Evolutionary conservation across 78 protist genomes (phyloP).

Genomic region (Creolimax fragrantissima): DNA sequence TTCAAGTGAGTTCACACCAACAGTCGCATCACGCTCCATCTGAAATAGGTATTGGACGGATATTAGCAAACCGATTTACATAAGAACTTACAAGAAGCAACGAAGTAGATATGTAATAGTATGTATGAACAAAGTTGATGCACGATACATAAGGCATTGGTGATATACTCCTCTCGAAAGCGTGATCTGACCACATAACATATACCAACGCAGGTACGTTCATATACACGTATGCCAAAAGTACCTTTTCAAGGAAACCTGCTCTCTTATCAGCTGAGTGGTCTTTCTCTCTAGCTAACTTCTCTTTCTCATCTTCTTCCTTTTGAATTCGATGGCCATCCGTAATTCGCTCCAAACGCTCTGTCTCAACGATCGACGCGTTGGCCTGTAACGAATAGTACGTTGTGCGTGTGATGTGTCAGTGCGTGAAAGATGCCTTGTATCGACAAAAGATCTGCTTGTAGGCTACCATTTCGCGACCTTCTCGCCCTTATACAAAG

Average conservation of each 20-base stretch:
- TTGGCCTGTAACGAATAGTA: too few species aligned
- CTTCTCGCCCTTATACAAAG: too few species aligned
- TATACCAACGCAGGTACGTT: background rate
- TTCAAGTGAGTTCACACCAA: background rate
- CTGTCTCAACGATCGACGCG: background rate
- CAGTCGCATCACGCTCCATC: background rate
- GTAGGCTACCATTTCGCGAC: too few species aligned
- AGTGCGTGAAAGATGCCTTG: too few species aligned
- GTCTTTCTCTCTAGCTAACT: background rate
- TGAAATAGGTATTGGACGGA: background rate
- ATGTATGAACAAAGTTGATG: background rate
- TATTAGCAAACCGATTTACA: background rate
- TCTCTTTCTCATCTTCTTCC: background rate
- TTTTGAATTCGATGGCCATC: background rate
- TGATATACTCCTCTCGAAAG: background rate
- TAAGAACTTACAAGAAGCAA: too few species aligned
- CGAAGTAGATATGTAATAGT: too few species aligned
- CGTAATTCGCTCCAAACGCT: background rate
- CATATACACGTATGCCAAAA: background rate
- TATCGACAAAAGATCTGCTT: too few species aligned
- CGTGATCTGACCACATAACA: background rate
- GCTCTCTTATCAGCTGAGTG: background rate
- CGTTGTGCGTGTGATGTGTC: too few species aligned
- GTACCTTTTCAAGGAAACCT: background rate
- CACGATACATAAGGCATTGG: background rate